Base-by-base conservation (phyloP, 805 yeast genomes). In the Pichia nakasei region DNA sequence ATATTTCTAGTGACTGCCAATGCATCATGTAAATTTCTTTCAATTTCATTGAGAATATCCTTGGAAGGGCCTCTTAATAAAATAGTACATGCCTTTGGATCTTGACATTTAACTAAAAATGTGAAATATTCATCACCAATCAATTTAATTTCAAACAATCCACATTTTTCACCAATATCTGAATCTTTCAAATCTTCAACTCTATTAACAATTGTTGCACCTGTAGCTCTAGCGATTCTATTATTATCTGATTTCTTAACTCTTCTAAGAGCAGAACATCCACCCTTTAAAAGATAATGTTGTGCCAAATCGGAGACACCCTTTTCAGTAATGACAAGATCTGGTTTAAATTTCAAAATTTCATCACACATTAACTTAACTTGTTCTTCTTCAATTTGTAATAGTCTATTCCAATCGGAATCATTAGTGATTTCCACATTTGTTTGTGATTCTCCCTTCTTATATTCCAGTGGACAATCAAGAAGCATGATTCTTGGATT, bases 361-460 rank as follows among this genome's bases (percentile, higher is more conserved):
- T 81, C 84, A 50, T 86, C 95, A 67, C 97, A 89, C 72, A 91
- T 69, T 44, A 75, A 57, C 59, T 83, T 83, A 50, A 93, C 89
- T 68, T 93, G 99, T 65, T 93, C 98, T 69, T 93, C 99, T 68
- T 93, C 99, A 60, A 93, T 91, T 68, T 91, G 88, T 57, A 93
- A 71, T 50, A 93, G 78, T 65, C 97, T 79, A 62, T 82, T 82
- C 97, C 97, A 93, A 68, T 93, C 98, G 50, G 80, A 85, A 65
- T 91, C 97, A 58, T 87, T 87, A 37, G 96, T 83, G 64, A 93
- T 89, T 69, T 93, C 99, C 54, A 93, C 86, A 66, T 93, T 91
- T 43, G 97, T 93, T 66, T 93, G 98, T 3, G 97, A 88, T 69
- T 93, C 99, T 52, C 98, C 99, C 74, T 93, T 93, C 70, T 93